A percentile compares a stretch with the other conserved stretches of the same genome.
Conservation (phyloP, 192 early-diverging fungal species). For the Paraglomus brasilianum region DNA sequence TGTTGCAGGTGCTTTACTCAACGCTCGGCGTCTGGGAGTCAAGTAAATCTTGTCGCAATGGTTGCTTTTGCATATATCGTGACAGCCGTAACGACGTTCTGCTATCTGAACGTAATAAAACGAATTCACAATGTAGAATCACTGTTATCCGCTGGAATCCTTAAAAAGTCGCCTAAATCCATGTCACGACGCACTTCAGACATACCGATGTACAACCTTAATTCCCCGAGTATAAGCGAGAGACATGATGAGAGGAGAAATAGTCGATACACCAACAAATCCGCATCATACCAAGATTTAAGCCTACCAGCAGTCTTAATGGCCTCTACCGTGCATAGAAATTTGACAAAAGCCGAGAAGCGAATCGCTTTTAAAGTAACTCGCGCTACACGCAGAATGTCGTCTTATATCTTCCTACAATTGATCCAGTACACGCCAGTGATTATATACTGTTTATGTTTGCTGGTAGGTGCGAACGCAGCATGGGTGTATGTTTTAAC, state of each 20-base stretch:
- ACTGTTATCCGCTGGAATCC: neutral
- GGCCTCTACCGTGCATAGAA: no score
- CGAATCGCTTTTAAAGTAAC: neutral
- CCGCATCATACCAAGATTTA: no score
- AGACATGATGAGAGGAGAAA: no score
- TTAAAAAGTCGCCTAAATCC: neutral
- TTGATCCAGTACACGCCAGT: slow-evolving; percentile 28
- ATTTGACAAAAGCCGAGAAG: no score
- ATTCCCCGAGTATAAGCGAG: no score
- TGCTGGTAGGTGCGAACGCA: slow-evolving; percentile 2
- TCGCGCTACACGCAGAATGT: slow-evolving; percentile 19
- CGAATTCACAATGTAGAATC: slow-evolving; percentile 18
- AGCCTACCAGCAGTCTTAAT: no score
- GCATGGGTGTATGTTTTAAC: slow-evolving; percentile 31
- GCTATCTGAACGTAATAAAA: slow-evolving; percentile 28
- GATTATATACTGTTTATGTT: slow-evolving; percentile 27
- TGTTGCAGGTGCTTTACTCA: slow-evolving; percentile 28
- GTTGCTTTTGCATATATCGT: slow-evolving; percentile 23
- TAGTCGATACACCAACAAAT: no score
- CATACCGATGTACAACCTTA: no score
- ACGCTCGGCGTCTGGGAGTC: slow-evolving; percentile 6
- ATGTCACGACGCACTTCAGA: no score
- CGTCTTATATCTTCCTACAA: slow-evolving; percentile 27
- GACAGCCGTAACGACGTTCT: slow-evolving; percentile 21
- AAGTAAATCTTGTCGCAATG: slow-evolving; percentile 20